A percentile compares a stretch with the other conserved stretches of the same genome.
phyloP scores from a whole-genome alignment of 2,329 filamentous ascomycete genomes.

The Fusarium foetens region DNA sequence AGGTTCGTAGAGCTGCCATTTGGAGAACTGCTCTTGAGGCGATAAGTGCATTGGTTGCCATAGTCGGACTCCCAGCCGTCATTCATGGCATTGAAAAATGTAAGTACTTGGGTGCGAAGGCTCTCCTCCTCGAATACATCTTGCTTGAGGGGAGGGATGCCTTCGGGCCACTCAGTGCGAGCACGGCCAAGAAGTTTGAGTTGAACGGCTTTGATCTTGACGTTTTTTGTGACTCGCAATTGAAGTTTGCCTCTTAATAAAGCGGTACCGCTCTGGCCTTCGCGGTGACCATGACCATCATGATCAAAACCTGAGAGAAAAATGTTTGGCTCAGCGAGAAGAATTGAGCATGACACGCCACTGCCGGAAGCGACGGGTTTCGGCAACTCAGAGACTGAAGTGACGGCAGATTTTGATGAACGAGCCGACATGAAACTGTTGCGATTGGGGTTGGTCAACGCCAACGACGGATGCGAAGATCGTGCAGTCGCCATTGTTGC shows the following conservation, averaged over 20 bases:
- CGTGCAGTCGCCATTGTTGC: slow-evolving; percentile 40
- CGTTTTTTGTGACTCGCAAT: slow-evolving; percentile 84
- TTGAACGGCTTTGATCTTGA: slow-evolving; percentile 92
- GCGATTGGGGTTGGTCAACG: slow-evolving; percentile 50
- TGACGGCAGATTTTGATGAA: slow-evolving; percentile 62
- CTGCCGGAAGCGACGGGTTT: slow-evolving; percentile 84
- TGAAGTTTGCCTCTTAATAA: slow-evolving; percentile 87
- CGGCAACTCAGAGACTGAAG: slow-evolving; percentile 65
- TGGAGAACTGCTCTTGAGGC: slow-evolving; percentile 54
- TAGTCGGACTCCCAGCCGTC: slow-evolving; percentile 69
- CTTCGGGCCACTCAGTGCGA: slow-evolving; percentile 95
- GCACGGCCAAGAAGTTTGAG: slow-evolving; percentile 87
- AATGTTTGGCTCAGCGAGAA: slow-evolving; percentile 81
- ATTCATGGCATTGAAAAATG: slow-evolving; percentile 87
- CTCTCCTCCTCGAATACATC: slow-evolving; percentile 87
- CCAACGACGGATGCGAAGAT: slow-evolving; percentile 33
- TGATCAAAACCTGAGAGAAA: slow-evolving; percentile 84
- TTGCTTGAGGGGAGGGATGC: slow-evolving; percentile 86
- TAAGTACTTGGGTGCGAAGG: slow-evolving; percentile 87
- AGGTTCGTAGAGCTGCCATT: slow-evolving; percentile 51
- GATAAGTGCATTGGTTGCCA: slow-evolving; percentile 71
- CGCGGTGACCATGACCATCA: slow-evolving; percentile 63
- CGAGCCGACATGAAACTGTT: slow-evolving; percentile 63
- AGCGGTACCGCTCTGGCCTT: slow-evolving; percentile 75
- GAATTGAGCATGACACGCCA: slow-evolving; percentile 77